A percentile compares a stretch with the other conserved stretches of the same genome.
Conservation (phyloP, 2,329 filamentous ascomycete genomes). For the Sporothrix sp. region DNA sequence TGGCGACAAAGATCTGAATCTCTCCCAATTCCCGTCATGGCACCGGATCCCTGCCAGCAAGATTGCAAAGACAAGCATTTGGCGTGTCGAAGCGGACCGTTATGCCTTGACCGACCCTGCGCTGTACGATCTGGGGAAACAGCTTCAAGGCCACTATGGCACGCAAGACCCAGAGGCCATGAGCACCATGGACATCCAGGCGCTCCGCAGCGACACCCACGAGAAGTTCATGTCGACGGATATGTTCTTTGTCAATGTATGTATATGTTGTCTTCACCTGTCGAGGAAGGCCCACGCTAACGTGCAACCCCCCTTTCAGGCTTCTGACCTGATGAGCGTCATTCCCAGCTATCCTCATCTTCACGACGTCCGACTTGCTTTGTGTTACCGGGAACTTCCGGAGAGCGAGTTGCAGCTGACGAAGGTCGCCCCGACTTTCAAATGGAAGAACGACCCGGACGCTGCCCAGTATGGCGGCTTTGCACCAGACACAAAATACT, state of each 20-base stretch:
- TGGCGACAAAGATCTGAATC: conserved; percentile 52
- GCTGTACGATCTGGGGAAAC: conserved; percentile 42
- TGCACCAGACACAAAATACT: conserved; percentile 49
- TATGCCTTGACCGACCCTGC: conserved; percentile 44
- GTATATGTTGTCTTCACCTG: neutral
- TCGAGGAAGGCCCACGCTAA: neutral
- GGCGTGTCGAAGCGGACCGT: conserved; percentile 46
- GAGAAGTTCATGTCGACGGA: conserved; percentile 47
- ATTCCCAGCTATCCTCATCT: conserved; percentile 50
- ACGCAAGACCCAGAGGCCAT: conserved; percentile 35
- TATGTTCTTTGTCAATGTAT: conserved; percentile 59
- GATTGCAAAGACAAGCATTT: conserved; percentile 49
- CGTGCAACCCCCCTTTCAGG: conserved; percentile 29
- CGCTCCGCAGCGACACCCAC: conserved; percentile 40
- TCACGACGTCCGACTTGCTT: conserved; percentile 42
- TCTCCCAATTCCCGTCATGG: conserved; percentile 53
- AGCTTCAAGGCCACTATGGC: conserved; percentile 44
- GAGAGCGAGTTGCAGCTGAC: conserved; percentile 38
- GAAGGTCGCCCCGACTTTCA: conserved; percentile 35
- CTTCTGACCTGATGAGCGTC: conserved; percentile 52
- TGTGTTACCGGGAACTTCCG: conserved; percentile 51
- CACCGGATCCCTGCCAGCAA: conserved; percentile 42
- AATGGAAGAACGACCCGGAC: conserved; percentile 52
- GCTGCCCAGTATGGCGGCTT: conserved; percentile 41
- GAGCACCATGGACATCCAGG: conserved; percentile 34